Base-by-base conservation (phyloP, 1,139 yeast species). In the Suhomyces coccinellae region DNA sequence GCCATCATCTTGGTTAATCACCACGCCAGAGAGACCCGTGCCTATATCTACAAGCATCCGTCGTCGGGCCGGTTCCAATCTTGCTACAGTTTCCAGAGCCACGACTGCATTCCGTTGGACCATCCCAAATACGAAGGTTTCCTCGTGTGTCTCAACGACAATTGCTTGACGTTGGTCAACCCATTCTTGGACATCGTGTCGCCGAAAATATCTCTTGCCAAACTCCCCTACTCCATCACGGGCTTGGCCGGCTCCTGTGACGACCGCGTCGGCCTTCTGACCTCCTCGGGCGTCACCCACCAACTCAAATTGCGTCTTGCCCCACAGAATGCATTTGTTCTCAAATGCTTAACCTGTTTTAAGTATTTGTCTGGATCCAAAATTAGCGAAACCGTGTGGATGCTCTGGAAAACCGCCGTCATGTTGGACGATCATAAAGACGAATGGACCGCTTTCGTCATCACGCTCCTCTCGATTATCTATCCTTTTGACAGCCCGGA, bases 401-500 rank as follows among this genome's bases (percentile, higher is more conserved):
- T 83, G 48, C 64, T 78, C 5, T 87, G 95, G 93, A 69, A 86
- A 32, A 64, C 84, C 0, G 80, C 87, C 0, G 60, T 73, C 22
- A 66, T 78, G 47, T 52, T 77, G 13, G 71, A 70, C 32, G 68
- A 66, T 3, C 50, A 60, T 14, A 69, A 61, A 17, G 69, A 74
- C 51, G 88, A 86, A 39, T 85, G 93, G 91, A 72, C 72, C 10
- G 81, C 87, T 0, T 80, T 82, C 53, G 70, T 77, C 0, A 67
- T 77, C 1, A 75, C 86, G 0, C 53, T 85, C 6, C 59, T 83
- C 14, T 70, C 82, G 0, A 61, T 77, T 1, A 58, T 77, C 0
- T 63, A 74, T 26, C 85, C 84, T 0, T 71, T 73, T 46, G 63
- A 63, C 15, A 57, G 53, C 9, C 48, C 50, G 3, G 36, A 36